phyloP scores from a whole-genome alignment of 179 eudicot species.

The Spinacia oleracea region DNA sequence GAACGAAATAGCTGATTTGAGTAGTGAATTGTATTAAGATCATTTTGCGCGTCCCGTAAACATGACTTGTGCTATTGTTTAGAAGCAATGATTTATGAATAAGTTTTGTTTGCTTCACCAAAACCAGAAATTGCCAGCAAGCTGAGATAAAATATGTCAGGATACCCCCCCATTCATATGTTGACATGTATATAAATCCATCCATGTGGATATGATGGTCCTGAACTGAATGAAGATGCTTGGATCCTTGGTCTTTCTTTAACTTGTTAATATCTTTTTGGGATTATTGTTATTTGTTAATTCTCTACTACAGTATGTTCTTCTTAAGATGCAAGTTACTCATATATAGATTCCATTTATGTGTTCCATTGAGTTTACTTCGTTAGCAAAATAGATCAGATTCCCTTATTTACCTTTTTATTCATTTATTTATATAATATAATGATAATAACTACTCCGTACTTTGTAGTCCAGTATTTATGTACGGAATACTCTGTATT shows the following conservation, averaged over 20 bases:
- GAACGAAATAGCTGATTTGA: neutral
- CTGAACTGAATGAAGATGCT: too few species aligned
- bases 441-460: too few species aligned
- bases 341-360: neutral
- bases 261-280: neutral
- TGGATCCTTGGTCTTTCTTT: neutral
- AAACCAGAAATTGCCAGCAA: neutral
- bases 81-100: neutral
- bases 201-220: neutral
- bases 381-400: neutral
- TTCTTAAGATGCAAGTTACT: neutral
- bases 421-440: too few species aligned
- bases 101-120: slow-evolving; percentile 13
- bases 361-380: neutral
- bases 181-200: neutral
- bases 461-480: too few species aligned
- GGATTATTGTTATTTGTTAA: neutral
- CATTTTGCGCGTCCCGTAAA: neutral
- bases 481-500: too few species aligned
- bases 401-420: neutral
- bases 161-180: neutral
- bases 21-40: neutral
- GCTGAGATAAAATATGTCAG: neutral
- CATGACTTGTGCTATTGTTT: neutral
- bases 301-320: neutral